phyloP scores from a whole-genome alignment of 2,329 filamentous ascomycete species.

The Metarhizium album region DNA sequence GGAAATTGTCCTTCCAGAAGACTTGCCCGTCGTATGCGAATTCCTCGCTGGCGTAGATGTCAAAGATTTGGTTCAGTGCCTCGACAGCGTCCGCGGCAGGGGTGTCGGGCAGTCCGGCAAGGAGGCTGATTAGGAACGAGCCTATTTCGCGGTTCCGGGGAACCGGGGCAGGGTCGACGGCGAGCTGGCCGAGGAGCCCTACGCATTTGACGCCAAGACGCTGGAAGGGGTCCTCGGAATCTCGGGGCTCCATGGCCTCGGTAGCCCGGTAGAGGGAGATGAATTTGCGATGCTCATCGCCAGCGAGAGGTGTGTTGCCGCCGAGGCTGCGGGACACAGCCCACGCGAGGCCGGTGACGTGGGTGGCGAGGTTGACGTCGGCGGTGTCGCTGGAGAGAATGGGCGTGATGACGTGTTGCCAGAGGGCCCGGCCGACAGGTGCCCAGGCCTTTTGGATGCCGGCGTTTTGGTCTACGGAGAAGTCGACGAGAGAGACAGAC shows the following conservation, averaged over 20 bases:
- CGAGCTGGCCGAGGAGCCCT: slow-evolving; percentile 54
- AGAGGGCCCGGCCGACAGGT: slow-evolving; percentile 43
- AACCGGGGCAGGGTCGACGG: slow-evolving; percentile 41
- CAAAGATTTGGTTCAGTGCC: slow-evolving; percentile 55
- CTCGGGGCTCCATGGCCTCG: slow-evolving; percentile 20
- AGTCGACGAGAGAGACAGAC: slow-evolving; percentile 53
- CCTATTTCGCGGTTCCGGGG: slow-evolving; percentile 52
- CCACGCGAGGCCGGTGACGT: slow-evolving; percentile 56
- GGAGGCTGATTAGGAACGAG: slow-evolving; percentile 47
- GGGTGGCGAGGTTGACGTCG: slow-evolving; percentile 49
- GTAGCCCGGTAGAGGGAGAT: slow-evolving; percentile 55
- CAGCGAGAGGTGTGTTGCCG: slow-evolving; percentile 34
- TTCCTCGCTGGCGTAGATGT: slow-evolving; percentile 54
- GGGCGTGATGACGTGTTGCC: slow-evolving; percentile 43
- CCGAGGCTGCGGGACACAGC: slow-evolving; percentile 47
- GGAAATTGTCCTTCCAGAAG: slow-evolving; percentile 52
- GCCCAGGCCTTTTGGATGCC: slow-evolving; percentile 43
- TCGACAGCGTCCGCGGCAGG: slow-evolving; percentile 50
- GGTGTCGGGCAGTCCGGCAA: slow-evolving; percentile 40
- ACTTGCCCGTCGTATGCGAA: slow-evolving; percentile 48
- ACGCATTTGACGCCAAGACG: slow-evolving; percentile 55
- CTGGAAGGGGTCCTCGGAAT: slow-evolving; percentile 45
- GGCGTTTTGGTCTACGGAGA: slow-evolving; percentile 40
- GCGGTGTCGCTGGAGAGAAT: slow-evolving; percentile 51
- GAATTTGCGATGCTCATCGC: slow-evolving; percentile 50